phyloP scores from a whole-genome alignment of 345 rosid species.

The Noccaea bulbosa region DNA sequence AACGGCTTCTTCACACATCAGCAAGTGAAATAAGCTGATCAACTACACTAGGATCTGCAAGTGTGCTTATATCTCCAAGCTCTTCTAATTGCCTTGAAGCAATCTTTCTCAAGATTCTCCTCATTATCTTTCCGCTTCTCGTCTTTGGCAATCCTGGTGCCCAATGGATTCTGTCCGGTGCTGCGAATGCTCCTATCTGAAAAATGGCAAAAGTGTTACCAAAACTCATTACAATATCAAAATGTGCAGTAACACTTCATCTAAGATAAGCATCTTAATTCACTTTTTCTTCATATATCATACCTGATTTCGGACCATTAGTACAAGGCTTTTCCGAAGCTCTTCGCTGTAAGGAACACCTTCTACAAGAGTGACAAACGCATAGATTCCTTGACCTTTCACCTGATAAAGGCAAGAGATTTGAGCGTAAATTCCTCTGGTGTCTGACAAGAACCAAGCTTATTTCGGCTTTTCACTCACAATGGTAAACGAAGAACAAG shows the following conservation, averaged over 20 bases:
- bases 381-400: slow-evolving; percentile 96
- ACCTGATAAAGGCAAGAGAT: slow-evolving; percentile 53
- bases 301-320: slow-evolving; percentile 85
- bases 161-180: slow-evolving; percentile 95
- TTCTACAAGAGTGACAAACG: slow-evolving; percentile 89
- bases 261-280: neutral
- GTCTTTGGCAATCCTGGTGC: slow-evolving; percentile 96
- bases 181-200: slow-evolving; percentile 96
- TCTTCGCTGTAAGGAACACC: slow-evolving; percentile 90
- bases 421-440: neutral
- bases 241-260: neutral
- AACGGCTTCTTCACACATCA: slow-evolving; percentile 43
- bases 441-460: neutral
- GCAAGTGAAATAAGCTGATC: slow-evolving; percentile 77
- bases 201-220: neutral
- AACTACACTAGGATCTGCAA: slow-evolving; percentile 85
- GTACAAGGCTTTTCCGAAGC: slow-evolving; percentile 72
- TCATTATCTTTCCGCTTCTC: slow-evolving; percentile 98
- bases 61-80: slow-evolving; percentile 93
- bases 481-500: neutral
- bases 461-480: neutral
- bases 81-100: slow-evolving; percentile 87
- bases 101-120: slow-evolving; percentile 91
- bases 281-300: neutral
- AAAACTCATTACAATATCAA: slow-evolving; percentile 5